Evolutionary conservation across 2,329 filamentous ascomycete species (phyloP).

Genomic region (Didymosphaeria variabile): DNA sequence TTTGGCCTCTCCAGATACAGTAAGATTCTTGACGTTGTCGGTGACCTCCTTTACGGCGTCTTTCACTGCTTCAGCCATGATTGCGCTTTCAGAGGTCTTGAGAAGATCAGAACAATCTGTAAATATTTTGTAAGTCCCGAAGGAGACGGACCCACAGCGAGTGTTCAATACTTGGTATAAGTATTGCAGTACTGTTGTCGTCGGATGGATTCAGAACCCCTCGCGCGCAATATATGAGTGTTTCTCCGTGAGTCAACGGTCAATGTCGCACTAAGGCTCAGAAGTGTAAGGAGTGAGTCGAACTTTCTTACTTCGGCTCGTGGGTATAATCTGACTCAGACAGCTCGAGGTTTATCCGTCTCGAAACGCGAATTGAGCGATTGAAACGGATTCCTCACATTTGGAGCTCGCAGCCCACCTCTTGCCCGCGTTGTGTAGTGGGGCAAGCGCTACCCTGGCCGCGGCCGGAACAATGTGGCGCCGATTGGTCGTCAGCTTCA

Average conservation of each 20-base stretch:
- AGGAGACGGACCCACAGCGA: slow-evolving; percentile 26
- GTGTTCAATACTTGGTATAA: neutral
- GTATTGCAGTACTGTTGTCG: neutral
- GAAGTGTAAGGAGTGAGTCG: slow-evolving; percentile 15
- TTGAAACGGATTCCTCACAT: slow-evolving; percentile 12
- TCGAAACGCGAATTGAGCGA: neutral
- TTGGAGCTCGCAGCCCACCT: slow-evolving; percentile 19
- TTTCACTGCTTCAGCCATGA: slow-evolving; percentile 60
- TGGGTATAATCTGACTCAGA: neutral
- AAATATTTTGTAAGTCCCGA: neutral
- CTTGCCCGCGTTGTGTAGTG: slow-evolving; percentile 30
- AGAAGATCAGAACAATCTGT: neutral
- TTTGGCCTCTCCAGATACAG: slow-evolving; percentile 54
- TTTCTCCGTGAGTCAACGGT: slow-evolving; percentile 41
- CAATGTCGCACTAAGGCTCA: slow-evolving; percentile 29
- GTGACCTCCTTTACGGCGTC: slow-evolving; percentile 60
- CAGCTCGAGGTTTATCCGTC: neutral
- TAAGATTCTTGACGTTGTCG: slow-evolving; percentile 69
- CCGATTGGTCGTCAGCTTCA: slow-evolving; percentile 44
- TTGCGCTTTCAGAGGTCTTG: slow-evolving; percentile 26
- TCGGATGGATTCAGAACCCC: slow-evolving; percentile 18
- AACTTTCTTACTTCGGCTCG: slow-evolving; percentile 12
- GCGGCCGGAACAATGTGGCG: slow-evolving; percentile 32
- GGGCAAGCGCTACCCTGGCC: slow-evolving; percentile 29
- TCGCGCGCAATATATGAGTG: slow-evolving; percentile 24